Percentiles rank a stretch among this genome's conserved stretches.
phyloP scores from a whole-genome alignment of 805 yeast species.

The Starmerella etchellsii region DNA sequence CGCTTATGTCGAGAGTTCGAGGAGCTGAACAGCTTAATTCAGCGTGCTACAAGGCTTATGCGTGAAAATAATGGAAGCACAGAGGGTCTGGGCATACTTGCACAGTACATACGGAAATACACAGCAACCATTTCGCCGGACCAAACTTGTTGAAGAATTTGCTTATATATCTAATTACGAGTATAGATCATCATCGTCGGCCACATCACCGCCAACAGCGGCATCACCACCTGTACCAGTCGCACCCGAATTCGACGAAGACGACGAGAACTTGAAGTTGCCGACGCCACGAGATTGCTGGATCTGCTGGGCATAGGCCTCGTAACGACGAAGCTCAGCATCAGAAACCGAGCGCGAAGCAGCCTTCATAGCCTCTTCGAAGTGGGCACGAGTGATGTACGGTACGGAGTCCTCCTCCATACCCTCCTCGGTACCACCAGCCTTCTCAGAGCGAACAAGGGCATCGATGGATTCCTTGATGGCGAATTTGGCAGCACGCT shows the following conservation, averaged over 20 bases:
- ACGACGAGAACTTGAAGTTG: slow-evolving; percentile 60
- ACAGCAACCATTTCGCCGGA: too few relatives aligned
- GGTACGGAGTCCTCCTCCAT: slow-evolving; percentile 92
- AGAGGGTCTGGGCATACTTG: neutral
- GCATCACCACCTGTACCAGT: slow-evolving; percentile 35
- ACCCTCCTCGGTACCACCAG: slow-evolving; percentile 23
- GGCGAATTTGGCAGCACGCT: slow-evolving; percentile 97
- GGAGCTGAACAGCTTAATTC: neutral
- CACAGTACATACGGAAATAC: slow-evolving; percentile 1
- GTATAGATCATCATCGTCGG: slow-evolving; percentile 57
- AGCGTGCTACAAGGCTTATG: neutral
- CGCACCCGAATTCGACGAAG: slow-evolving; percentile 19
- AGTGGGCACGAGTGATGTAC: slow-evolving; percentile 80
- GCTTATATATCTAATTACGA: slow-evolving; percentile 14
- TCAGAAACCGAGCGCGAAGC: slow-evolving; percentile 96
- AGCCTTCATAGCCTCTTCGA: slow-evolving; percentile 99
- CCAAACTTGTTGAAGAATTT: too few relatives aligned
- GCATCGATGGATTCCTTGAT: slow-evolving; percentile 97
- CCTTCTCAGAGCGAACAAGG: slow-evolving; percentile 34
- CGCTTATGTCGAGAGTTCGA: neutral
- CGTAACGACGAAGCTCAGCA: slow-evolving; percentile 95
- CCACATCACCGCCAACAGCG: slow-evolving; percentile 36
- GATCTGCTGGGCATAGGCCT: slow-evolving; percentile 93
- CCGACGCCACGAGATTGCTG: slow-evolving; percentile 93
- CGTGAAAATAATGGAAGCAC: neutral